Base-by-base conservation (phyloP, 2,329 filamentous ascomycete genomes). In the Cercospora janseana region DNA sequence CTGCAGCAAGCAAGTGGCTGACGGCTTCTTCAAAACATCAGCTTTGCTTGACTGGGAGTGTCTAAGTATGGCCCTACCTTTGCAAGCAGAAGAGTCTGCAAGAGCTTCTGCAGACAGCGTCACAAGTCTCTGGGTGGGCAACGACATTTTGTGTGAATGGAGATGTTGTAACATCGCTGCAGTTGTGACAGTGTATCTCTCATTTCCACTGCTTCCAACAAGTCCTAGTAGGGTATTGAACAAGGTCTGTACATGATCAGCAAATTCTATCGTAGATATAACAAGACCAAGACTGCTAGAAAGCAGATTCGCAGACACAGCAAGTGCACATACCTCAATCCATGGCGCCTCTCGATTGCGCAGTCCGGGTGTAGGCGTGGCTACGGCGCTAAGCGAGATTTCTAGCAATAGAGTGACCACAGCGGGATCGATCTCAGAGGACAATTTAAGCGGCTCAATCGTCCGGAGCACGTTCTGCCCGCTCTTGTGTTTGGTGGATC, bases 281-380 rank as follows among this genome's bases (percentile, higher is more conserved):
- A 20, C 12, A 12, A 29, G n/a, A 29, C 15, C 10, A 4, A 44
- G 27, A n/a, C 12, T 16, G 12, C 16, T 31, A 23, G 13, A 3
- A 29, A 5, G 9, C 8, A n/a, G 5, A 10, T n/a, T 23, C 18
- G 20, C 18, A 13, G 20, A 7, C 15, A 20, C 23, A 12, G 12
- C 18, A 9, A 38, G 12, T 38, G 27, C 20, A 44, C 41, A 9
- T 44, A 44, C 41, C 41, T 76, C 71, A 7, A 75, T 62, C 74
- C 74, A 77, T 3, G 73, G 68, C 29, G 61, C 63, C 52, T 75
- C 73, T 6, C 66, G 60, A 7, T 67, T 57, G 16, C 66, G 69
- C 49, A 68, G 66, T 47, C 68, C 70, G 6, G 70, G 68, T 3
- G 69, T 74, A 13, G 65, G 66, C 3, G 66, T 67, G 18, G 70